phyloP scores from a whole-genome alignment of 176 grass and related monocot species.

The Aegilops tauschii region DNA sequence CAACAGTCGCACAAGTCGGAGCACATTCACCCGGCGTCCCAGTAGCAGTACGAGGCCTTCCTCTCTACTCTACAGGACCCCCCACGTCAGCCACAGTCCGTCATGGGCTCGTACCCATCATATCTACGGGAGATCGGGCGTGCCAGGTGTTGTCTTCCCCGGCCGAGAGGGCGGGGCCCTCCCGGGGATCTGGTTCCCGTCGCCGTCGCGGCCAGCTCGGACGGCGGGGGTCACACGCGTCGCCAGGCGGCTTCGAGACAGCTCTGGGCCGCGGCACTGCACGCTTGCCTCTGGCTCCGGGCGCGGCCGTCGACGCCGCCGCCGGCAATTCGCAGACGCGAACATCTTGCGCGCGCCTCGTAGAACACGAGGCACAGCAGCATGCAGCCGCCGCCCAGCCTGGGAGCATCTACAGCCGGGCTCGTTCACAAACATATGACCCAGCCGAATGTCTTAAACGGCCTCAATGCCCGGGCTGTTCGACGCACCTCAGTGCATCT shows the following conservation, averaged over 20 bases:
- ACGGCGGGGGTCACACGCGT: slow-evolving; percentile 18
- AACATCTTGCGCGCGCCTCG: too few species aligned
- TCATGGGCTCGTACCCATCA: background rate
- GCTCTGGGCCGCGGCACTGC: slow-evolving; percentile 1
- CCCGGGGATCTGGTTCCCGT: background rate
- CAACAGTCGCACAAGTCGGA: background rate
- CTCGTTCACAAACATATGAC: too few species aligned
- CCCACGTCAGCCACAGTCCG: background rate
- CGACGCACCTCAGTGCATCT: too few species aligned
- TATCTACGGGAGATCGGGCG: slow-evolving; percentile 23
- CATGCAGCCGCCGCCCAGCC: too few species aligned
- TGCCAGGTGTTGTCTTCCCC: slow-evolving; percentile 32
- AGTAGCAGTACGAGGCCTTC: background rate
- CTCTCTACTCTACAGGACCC: background rate
- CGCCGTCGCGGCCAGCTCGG: slow-evolving; percentile 26
- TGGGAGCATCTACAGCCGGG: too few species aligned
- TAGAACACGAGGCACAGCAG: too few species aligned
- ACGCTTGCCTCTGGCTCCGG: slow-evolving; percentile 31
- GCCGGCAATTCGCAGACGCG: background rate
- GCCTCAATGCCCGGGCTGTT: too few species aligned
- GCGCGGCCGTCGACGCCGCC: slow-evolving; percentile 19
- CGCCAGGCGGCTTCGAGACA: slow-evolving; percentile 15
- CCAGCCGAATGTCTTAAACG: too few species aligned
- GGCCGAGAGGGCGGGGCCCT: too few species aligned
- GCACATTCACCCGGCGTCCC: background rate